phyloP scores from a whole-genome alignment of 2,329 filamentous ascomycete genomes.

The Didymella segeticola region DNA sequence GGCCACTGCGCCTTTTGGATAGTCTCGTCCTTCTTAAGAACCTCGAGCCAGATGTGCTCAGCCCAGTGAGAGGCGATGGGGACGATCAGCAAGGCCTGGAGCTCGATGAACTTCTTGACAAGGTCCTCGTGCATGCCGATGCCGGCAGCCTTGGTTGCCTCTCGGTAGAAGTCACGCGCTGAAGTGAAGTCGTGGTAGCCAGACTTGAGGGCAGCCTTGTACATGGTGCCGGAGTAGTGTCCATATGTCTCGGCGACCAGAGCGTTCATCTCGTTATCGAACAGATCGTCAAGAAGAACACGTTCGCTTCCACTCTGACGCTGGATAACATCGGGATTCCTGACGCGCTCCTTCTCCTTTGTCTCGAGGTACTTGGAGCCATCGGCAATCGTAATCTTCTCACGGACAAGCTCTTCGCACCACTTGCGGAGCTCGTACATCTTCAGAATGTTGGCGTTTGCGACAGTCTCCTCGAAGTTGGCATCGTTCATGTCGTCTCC shows the following conservation, averaged over 20 bases:
- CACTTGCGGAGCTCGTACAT: constrained; percentile 85
- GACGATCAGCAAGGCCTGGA: constrained; percentile 82
- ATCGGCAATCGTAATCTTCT: constrained; percentile 57
- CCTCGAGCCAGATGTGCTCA: constrained; percentile 92
- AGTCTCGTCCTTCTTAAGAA: constrained; percentile 76
- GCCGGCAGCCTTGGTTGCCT: constrained; percentile 76
- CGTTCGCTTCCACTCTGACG: constrained; percentile 71
- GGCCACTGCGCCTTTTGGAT: constrained; percentile 84
- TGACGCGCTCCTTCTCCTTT: constrained; percentile 52
- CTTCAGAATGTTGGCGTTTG: constrained; percentile 88
- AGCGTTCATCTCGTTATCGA: constrained; percentile 90
- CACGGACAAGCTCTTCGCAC: constrained; percentile 83
- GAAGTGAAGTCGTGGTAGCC: constrained; percentile 90
- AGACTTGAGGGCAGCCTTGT: constrained; percentile 55
- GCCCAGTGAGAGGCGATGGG: constrained; percentile 92
- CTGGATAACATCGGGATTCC: constrained; percentile 66
- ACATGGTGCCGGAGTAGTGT: constrained; percentile 68
- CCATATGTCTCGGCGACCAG: constrained; percentile 79
- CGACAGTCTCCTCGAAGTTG: constrained; percentile 95
- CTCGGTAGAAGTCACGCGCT: constrained; percentile 89
- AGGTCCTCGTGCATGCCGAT: constrained; percentile 87
- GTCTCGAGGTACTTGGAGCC: constrained; percentile 52
- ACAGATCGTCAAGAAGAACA: constrained; percentile 84
- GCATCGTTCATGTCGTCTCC: constrained; percentile 94
- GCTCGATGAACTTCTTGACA: constrained; percentile 79